phyloP scores from a whole-genome alignment of 805 yeast species.

The Yamadazyma akitaensis region DNA sequence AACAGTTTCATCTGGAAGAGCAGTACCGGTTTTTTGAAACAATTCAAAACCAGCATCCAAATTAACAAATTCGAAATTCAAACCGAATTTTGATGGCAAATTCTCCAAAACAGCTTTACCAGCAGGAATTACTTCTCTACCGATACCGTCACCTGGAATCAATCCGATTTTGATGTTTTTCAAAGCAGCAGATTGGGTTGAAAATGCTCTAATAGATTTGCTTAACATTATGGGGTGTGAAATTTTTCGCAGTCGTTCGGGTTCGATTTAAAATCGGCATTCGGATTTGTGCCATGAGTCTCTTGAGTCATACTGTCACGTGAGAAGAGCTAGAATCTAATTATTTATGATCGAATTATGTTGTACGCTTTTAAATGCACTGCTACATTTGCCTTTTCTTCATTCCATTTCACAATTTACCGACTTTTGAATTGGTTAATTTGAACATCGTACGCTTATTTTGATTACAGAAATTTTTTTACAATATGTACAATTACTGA shows the following conservation, averaged over 20 bases:
- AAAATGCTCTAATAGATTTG: slow-evolving; percentile 12
- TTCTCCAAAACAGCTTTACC: slow-evolving; percentile 85
- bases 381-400: no score
- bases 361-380: no score
- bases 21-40: slow-evolving; percentile 92
- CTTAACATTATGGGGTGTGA: slow-evolving; percentile 1
- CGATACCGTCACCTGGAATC: slow-evolving; percentile 98
- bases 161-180: slow-evolving; percentile 51
- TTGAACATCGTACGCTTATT: no score
- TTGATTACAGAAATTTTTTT: no score
- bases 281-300: neutral
- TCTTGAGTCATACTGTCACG: slow-evolving; percentile 9
- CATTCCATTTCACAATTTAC: no score
- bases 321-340: neutral
- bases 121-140: slow-evolving; percentile 96
- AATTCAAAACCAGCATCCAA: slow-evolving; percentile 93
- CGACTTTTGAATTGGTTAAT: no score
- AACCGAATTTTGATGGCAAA: slow-evolving; percentile 69
- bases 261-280: neutral
- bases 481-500: neutral
- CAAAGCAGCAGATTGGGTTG: slow-evolving; percentile 19
- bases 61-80: slow-evolving; percentile 81
- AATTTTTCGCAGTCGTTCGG: slow-evolving; percentile 2
- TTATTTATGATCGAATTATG: no score
- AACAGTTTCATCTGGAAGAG: slow-evolving; percentile 91